phyloP scores from a whole-genome alignment of 805 yeast genomes.

The Pachysolen tannophilus region DNA sequence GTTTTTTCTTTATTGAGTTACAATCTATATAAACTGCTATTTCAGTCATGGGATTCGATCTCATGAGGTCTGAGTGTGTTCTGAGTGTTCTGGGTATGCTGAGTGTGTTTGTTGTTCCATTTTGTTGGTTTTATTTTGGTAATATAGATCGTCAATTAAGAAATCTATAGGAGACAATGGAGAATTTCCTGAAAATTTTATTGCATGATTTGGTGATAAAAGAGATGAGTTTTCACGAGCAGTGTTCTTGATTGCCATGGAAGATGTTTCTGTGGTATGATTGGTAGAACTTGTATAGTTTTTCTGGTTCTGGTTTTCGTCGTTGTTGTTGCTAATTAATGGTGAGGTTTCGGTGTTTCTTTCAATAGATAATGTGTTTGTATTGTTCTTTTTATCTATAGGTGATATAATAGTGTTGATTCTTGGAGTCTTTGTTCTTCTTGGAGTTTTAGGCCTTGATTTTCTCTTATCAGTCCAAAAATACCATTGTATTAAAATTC shows the following conservation, averaged over 20 bases:
- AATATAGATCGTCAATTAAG: constrained; percentile 21
- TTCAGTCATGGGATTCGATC: too few species aligned
- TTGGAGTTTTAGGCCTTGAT: neutral
- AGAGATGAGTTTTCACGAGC: constrained; percentile 9
- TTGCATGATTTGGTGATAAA: constrained; percentile 21
- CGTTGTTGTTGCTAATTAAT: too few species aligned
- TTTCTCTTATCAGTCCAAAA: constrained; percentile 17
- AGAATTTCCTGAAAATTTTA: constrained; percentile 23
- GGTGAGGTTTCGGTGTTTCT: neutral
- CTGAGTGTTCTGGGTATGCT: too few species aligned
- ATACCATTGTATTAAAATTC: constrained; percentile 36
- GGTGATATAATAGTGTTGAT: neutral
- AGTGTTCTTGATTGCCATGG: neutral
- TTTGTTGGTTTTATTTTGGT: too few species aligned
- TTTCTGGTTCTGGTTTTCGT: too few species aligned
- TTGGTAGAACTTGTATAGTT: too few species aligned
- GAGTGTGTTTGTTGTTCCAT: too few species aligned
- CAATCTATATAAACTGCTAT: too few species aligned
- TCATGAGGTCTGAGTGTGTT: too few species aligned
- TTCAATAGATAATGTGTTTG: neutral
- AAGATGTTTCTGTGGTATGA: too few species aligned
- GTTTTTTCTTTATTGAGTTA: too few species aligned
- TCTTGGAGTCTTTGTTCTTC: constrained; percentile 1
- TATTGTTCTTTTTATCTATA: neutral
- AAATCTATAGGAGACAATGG: constrained; percentile 30